Percentiles rank a stretch among this genome's conserved stretches.
Evolutionary conservation across 1,284 basidiomycete genomes (phyloP).

Genomic region (Apiotrichum siamense): DNA sequence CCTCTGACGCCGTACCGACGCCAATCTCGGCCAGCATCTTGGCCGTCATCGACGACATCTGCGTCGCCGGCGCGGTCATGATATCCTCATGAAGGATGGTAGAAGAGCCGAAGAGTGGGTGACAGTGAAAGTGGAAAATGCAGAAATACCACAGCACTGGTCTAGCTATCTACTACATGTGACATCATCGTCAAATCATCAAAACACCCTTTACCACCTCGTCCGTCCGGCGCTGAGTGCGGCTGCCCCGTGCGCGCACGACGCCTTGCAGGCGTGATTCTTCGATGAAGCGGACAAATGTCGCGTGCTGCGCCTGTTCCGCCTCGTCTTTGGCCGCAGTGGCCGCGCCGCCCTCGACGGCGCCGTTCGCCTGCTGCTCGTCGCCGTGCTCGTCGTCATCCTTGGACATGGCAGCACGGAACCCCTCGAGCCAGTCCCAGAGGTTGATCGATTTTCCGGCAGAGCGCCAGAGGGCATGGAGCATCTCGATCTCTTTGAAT

Average conservation of each 20-base stretch:
- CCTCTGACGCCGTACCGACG: slow-evolving; percentile 31
- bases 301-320: slow-evolving; percentile 31
- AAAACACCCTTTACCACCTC: slow-evolving; percentile 39
- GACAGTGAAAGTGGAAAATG: neutral
- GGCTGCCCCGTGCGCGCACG: slow-evolving; percentile 32
- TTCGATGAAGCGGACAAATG: slow-evolving; percentile 40
- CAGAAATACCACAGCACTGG: neutral
- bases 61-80: neutral
- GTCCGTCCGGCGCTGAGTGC: slow-evolving; percentile 25
- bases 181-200: slow-evolving; percentile 16
- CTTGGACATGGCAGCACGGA: slow-evolving; percentile 18
- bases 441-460: slow-evolving; percentile 40
- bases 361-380: neutral
- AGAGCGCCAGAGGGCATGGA: slow-evolving; percentile 34
- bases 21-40: slow-evolving; percentile 27
- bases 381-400: neutral
- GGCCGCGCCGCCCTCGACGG: neutral
- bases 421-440: slow-evolving; percentile 45
- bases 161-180: neutral
- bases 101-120: neutral
- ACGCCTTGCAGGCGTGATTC: slow-evolving; percentile 42
- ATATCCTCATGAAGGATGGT: neutral
- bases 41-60: slow-evolving; percentile 8
- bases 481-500: slow-evolving; percentile 28
- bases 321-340: slow-evolving; percentile 2